Base-by-base conservation (phyloP, 2,329 filamentous ascomycete genomes). In the Plenodomus tracheiphilus region DNA sequence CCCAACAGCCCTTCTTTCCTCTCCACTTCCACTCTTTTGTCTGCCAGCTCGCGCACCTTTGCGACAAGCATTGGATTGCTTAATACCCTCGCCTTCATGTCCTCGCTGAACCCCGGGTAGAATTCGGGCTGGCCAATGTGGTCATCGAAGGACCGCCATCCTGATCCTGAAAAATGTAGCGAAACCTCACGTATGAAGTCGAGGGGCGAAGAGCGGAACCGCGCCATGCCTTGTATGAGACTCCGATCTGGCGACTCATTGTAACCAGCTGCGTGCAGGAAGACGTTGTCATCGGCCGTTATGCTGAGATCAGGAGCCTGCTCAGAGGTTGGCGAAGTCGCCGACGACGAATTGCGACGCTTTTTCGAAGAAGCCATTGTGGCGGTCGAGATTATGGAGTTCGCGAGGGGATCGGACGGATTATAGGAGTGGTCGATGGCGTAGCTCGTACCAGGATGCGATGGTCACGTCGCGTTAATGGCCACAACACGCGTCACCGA, bases 131-230 rank as follows among this genome's bases (percentile, higher is more conserved):
- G 92, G 18, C 94, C 94, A 62, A 97, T 87, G 54, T 92, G 82
- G 54, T 88, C 79, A 67, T 97, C 91, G 76, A 99, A 99, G 51
- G 89, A 90, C 53, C 94, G 89, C 94, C 94, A 99, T 70, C 92
- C 93, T 42, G 89, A 88, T 46, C 94, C 94, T 11, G 91, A 93
- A 56, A 97, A 88, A 74, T 97, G 92, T 28, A 96, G 81, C 39
- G 89, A 94, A 28, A 99, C 87, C 77, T 99, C 94, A 59, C 91
- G 90, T 22, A 97, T 84, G 71, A 97, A 97, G 56, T 91, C 81
- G 56, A 87, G 76, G 1, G 85, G 85, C 46, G 82, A 81, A 47
- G 87, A 76, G 49, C 93, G 86, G 72, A 97, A 97, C 39, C 91
- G 88, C 41, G 89, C 88, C 81, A 94, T 94, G 67, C 92, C 85